A percentile compares a stretch with the other conserved stretches of the same genome.
Evolutionary conservation across 1,284 basidiomycete species (phyloP).

Genomic region (Vanrija humicola): DNA sequence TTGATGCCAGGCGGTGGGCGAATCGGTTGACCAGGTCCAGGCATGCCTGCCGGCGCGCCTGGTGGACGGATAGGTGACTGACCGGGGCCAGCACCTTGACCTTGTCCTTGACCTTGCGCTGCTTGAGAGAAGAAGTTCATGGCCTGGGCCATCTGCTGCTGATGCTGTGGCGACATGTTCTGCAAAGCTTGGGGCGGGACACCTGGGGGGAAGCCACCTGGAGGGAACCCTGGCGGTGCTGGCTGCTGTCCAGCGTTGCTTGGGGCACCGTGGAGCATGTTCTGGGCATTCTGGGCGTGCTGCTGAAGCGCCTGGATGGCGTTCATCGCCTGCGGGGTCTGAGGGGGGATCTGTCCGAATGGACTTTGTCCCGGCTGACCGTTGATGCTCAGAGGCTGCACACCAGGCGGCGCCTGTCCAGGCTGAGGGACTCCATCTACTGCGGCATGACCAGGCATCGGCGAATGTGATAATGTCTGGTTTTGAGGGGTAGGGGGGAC

Average conservation of each 20-base stretch:
- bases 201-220: constrained; percentile 8
- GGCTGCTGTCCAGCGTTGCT: neutral
- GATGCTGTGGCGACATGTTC: constrained; percentile 28
- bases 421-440: neutral
- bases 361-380: constrained; percentile 7
- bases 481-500: constrained; percentile 2
- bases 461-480: neutral
- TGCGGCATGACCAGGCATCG: constrained; percentile 14
- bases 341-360: constrained; percentile 2
- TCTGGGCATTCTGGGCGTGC: constrained; percentile 20
- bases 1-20: constrained; percentile 16
- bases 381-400: constrained; percentile 6
- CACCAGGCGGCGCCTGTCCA: neutral
- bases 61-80: constrained; percentile 5
- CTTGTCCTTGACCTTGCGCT: neutral
- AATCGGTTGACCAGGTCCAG: neutral
- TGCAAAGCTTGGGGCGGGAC: constrained; percentile 7
- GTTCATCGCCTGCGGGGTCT: constrained; percentile 14
- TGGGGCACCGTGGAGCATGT: constrained; percentile 5
- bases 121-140: constrained; percentile 27
- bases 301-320: constrained; percentile 23
- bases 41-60: neutral
- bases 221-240: constrained; percentile 7
- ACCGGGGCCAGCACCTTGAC: neutral
- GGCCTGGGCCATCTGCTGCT: constrained; percentile 34